Evolutionary conservation across 495 filamentous ascomycete genomes (phyloP).

Genomic region (Xylona heveae): DNA sequence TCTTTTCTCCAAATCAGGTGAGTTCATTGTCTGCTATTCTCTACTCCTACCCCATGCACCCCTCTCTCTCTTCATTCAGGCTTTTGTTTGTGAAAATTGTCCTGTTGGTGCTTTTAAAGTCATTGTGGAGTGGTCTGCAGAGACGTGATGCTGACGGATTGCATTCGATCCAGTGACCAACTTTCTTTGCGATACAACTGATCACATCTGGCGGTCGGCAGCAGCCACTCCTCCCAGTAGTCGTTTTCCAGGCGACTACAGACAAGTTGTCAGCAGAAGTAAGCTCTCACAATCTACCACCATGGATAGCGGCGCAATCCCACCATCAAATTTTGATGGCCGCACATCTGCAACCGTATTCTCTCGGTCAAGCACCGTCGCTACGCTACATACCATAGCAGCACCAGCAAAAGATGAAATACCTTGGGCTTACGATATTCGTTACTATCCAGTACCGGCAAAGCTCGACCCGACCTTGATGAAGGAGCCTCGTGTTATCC

Average conservation of each 20-base stretch:
- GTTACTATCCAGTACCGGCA: slow-evolving; percentile 52
- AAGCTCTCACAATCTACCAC: slow-evolving; percentile 9
- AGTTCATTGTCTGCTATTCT: background rate
- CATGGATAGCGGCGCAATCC: slow-evolving; percentile 22
- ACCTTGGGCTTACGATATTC: too few relatives aligned
- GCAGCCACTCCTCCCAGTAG: slow-evolving; percentile 55
- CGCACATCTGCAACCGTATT: too few relatives aligned
- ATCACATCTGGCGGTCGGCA: slow-evolving; percentile 85
- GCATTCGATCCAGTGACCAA: slow-evolving; percentile 25
- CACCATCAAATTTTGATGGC: too few relatives aligned
- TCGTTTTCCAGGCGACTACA: slow-evolving; percentile 50
- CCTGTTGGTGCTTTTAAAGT: slow-evolving; percentile 30
- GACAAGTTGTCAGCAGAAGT: slow-evolving; percentile 35
- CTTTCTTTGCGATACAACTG: slow-evolving; percentile 67
- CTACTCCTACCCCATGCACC: slow-evolving; percentile 16
- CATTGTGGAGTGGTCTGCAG: slow-evolving; percentile 21
- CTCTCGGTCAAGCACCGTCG: too few relatives aligned
- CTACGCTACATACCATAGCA: too few relatives aligned
- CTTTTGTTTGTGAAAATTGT: slow-evolving; percentile 24
- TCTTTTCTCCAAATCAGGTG: slow-evolving; percentile 19
- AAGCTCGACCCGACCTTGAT: slow-evolving; percentile 72
- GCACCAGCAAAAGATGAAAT: too few relatives aligned
- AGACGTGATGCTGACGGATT: slow-evolving; percentile 13
- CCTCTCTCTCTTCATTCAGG: slow-evolving; percentile 23
- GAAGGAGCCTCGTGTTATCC: slow-evolving; percentile 39